Evolutionary conservation across 2,329 filamentous ascomycete genomes (phyloP), one percentile per base, ranked within the genome.

Genomic region (Xylariomycetidae sp.): DNA sequence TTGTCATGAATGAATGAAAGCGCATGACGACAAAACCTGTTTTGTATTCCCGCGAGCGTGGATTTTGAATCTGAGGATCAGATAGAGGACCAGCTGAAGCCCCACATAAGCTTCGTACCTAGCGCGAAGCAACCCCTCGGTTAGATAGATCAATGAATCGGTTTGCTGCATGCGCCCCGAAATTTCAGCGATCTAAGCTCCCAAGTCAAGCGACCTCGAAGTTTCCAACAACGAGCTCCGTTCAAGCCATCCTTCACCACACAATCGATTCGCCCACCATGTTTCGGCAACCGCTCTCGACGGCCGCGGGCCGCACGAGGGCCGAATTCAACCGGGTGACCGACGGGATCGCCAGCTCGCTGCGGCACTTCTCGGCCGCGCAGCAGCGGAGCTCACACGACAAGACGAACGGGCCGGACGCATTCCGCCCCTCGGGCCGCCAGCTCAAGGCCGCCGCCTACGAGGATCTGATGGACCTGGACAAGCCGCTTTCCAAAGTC

Each of bases 281-380:
- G 55, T 54, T 58, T 37, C 55, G 54, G 34, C 40, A 55, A 29
- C 52, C 53, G 19, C 35, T 57, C 7, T 41, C 49, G 26, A 10
- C 26, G 15, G 48, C 46, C 38, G 25, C 42, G 28, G 38, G 46
- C 42, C 51, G 47, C 38, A 24, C 48, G 32, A 48, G 51, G 33
- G 41, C 50, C 33, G 53, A 56, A 29, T 16, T 57, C 13, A 36
- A 16, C 18, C 50, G 54, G 10, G 49, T 52, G 26, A 33, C 45
- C 7, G 52, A 57, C 20, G 53, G 54, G 32, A 54, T 57, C 38
- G 42, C 53, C 2, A 40, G 46, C 18, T 51, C 51, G 10, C 47
- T 58, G 15, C 51, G 55, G 12, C 44, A 50, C 29, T 58, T 58
- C 43, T 56, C 53, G 30, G 36, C 46, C 30, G 50, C 53, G 16